Evolutionary conservation across 192 early-diverging fungal species (phyloP).

Genomic region (Backusella sp.): DNA sequence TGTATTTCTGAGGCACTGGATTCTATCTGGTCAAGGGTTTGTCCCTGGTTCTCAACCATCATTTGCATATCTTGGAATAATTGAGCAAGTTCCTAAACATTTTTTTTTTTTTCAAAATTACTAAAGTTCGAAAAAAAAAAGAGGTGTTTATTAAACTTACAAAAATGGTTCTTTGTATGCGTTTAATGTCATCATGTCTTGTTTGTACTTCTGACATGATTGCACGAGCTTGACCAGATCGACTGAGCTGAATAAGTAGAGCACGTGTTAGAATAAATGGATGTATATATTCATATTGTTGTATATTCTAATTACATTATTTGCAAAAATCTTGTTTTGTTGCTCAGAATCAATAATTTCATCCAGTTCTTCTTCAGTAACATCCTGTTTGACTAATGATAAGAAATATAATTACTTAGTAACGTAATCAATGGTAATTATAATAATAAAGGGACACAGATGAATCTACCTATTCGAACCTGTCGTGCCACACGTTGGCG

Average conservation of each 20-base stretch:
- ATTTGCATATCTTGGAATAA: slow-evolving; percentile 88
- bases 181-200: slow-evolving; percentile 79
- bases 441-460: neutral
- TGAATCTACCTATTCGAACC: slow-evolving; percentile 53
- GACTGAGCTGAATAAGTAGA: slow-evolving; percentile 66
- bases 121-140: neutral
- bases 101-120: neutral
- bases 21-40: slow-evolving; percentile 69
- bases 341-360: slow-evolving; percentile 69
- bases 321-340: slow-evolving; percentile 71
- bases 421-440: no score
- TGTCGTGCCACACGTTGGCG: slow-evolving; percentile 80
- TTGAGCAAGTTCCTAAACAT: slow-evolving; percentile 74
- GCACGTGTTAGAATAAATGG: neutral
- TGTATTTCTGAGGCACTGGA: slow-evolving; percentile 42
- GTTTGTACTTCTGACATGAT: slow-evolving; percentile 83
- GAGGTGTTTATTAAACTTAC: slow-evolving; percentile 41
- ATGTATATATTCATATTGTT: neutral
- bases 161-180: slow-evolving; percentile 82
- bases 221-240: slow-evolving; percentile 69
- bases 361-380: slow-evolving; percentile 70
- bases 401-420: neutral
- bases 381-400: slow-evolving; percentile 69
- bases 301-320: slow-evolving; percentile 50
- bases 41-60: slow-evolving; percentile 74